These are phyloP conservation scores for Aureobasidium leucospermi DNA, from an alignment of 2,329 filamentous ascomycete species.

Conservation along the genomic window DNA sequence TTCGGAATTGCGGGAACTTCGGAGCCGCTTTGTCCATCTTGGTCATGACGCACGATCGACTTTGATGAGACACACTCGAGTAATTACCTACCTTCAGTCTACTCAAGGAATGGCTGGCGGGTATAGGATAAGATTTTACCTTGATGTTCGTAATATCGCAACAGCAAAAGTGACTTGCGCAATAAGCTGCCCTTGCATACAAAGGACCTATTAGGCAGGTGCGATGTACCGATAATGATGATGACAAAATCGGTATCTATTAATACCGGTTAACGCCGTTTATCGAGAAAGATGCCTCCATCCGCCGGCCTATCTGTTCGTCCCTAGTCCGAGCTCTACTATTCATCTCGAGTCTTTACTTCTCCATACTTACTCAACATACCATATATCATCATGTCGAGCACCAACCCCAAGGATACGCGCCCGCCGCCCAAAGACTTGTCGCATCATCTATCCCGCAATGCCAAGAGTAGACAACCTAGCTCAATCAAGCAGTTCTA, in stretches of 20 bases:
- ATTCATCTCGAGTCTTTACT: neutral
- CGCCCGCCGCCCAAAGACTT: slow-evolving; percentile 59
- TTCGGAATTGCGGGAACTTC: slow-evolving; percentile 1
- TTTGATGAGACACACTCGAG: neutral
- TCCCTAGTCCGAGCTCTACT: neutral
- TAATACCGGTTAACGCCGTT: neutral
- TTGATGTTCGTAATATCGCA: neutral
- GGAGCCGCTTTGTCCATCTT: neutral
- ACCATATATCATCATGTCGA: neutral
- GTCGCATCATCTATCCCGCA: slow-evolving; percentile 68
- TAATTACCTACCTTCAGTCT: neutral
- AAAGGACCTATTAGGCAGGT: neutral
- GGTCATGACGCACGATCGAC: neutral
- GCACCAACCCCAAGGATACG: slow-evolving; percentile 17
- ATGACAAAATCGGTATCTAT: neutral
- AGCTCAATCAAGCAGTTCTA: slow-evolving; percentile 76
- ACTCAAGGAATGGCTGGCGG: neutral
- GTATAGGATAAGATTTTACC: neutral
- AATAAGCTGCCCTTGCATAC: neutral
- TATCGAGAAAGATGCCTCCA: neutral
- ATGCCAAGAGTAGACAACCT: slow-evolving; percentile 55
- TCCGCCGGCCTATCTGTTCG: slow-evolving; percentile 3
- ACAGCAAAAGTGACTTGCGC: neutral
- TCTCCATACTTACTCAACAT: neutral
- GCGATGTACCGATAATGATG: neutral